Conservation (phyloP, 2,329 filamentous ascomycete genomes). For the Epichloe gansuensis region DNA sequence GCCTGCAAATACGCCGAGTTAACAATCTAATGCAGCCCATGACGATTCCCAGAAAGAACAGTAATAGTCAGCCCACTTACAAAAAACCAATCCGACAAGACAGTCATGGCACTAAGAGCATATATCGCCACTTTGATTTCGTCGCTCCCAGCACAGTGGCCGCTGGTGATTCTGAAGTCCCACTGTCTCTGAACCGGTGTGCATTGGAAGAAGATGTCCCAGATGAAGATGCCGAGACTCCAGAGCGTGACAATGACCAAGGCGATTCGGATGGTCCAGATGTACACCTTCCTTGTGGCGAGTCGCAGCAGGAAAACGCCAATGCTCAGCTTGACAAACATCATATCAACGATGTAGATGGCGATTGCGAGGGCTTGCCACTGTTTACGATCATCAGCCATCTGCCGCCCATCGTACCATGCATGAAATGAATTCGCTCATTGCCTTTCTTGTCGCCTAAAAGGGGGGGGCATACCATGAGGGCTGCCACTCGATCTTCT, state of each 20-base stretch:
- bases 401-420: neutral
- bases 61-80: conserved; percentile 15
- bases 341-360: conserved; percentile 39
- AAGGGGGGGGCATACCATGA: conserved; percentile 25
- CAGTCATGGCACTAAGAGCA: conserved; percentile 37
- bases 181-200: conserved; percentile 37
- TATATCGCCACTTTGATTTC: conserved; percentile 36
- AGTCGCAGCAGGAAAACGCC: conserved; percentile 38
- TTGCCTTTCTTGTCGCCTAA: neutral
- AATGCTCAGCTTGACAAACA: conserved; percentile 44
- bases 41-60: neutral
- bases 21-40: neutral
- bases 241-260: conserved; percentile 33
- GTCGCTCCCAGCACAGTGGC: conserved; percentile 29
- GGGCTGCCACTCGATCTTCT: conserved; percentile 28
- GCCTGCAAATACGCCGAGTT: conserved; percentile 20
- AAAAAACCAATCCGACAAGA: conserved; percentile 42
- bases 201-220: conserved; percentile 40
- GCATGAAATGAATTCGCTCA: neutral
- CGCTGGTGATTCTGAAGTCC: conserved; percentile 34
- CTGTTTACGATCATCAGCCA: conserved; percentile 13
- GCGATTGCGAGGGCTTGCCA: conserved; percentile 39
- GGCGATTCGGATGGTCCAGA: conserved; percentile 32
- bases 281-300: conserved; percentile 32
- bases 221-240: conserved; percentile 36